Base-by-base conservation (phyloP, 495 filamentous ascomycete genomes). In the Trichoderma orchidacearum region DNA sequence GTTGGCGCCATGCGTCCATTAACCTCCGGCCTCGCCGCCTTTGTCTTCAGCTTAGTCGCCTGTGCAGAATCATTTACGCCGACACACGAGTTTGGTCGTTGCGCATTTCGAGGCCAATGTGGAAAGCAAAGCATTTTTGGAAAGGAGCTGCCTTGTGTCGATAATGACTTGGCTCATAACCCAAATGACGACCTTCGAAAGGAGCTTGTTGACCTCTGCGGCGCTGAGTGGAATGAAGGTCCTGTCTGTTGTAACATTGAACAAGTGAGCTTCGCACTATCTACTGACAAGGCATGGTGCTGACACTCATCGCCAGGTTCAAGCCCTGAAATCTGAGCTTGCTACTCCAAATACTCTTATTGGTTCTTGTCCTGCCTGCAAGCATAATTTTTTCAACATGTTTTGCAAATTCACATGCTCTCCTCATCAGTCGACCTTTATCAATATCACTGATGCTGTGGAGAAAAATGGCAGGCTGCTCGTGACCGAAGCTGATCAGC, bases 361-460 rank as follows among this genome's bases (percentile, higher is more conserved):
- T 65, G 79, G 87, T 29, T 85, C 89, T 23, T 98, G 93, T 71
- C 93, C 93, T 12, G 93, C 93, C 27, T 98, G 93, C 76, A 90
- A 89, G 71, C 84, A 85, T 54, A 98, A 98, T 72, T 98, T 98
- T 71, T 96, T 86, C 78, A 90, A 97, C 74, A 80, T 94, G 45
- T 98, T 98, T 64, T 98, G 93, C 72, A 90, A 89, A 4, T 95
- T 98, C 61, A 96, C 90, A 18, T 98, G 93, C 74, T 97, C 94
- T 9, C 91, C 94, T 8, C 85, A 97, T 64, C 93, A 98, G 68
- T 95, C 89, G 4, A 76, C 96, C 1, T 98, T 98, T 63, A 73
- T 97, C 64, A 98, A 98, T 65, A 85, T 98, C 38, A 96, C 93
- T 6, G 71, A 84, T 53, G 87, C 86, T 1, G 70, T 82, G 60